Evolutionary conservation across 768 basidiomycete species (phyloP), one percentile per base, ranked within the genome.

Genomic region (Hypsizygus marmoreus): DNA sequence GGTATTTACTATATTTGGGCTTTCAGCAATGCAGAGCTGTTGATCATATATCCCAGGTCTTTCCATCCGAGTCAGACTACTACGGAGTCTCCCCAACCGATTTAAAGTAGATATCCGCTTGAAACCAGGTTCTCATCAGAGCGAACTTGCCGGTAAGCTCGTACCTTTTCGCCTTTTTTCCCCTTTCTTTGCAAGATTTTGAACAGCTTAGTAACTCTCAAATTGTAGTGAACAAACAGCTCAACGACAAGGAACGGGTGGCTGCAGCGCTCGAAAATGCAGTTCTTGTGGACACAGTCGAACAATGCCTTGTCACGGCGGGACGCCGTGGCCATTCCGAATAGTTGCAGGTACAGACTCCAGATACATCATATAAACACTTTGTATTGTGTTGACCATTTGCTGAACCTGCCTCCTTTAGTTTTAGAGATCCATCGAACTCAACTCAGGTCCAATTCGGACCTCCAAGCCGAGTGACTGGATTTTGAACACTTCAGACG

Each of bases 221-320:
- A 6, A 19, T 13, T 31, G 0, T 53, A 95, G 97, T 99, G 9
- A 99, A 98, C 69, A 97, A 97, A 64, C 97, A 99, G 60, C 75
- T 99, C 25, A 99, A 99, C 58, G 97, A 99, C 71, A 99, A 99
- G 67, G 97, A 99, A 68, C 79, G 97, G 30, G 97, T 98, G 2
- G 94, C 94, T 19, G 97, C 97, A 9, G 97, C 97, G 1, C 75
- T 98, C 37, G 97, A 99, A 67, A 98, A 98, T 67, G 77, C 82
- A 2, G 79, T 86, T 22, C 76, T 99, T 4, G 63, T 97, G 1
- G 86, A 88, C 43, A 91, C 91, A 0, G 82, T 99, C 8, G 95
- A 98, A 63, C 84, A 86, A 47, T 71, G 74, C 35, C 65, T 78
- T 6, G 60, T 62, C 10, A 67, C 67, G 42, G 67, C 63, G 4